These are phyloP conservation scores for Isabelozyma pseudorhagii DNA, from an alignment of 805 yeast species.

Conservation along the genomic window DNA sequence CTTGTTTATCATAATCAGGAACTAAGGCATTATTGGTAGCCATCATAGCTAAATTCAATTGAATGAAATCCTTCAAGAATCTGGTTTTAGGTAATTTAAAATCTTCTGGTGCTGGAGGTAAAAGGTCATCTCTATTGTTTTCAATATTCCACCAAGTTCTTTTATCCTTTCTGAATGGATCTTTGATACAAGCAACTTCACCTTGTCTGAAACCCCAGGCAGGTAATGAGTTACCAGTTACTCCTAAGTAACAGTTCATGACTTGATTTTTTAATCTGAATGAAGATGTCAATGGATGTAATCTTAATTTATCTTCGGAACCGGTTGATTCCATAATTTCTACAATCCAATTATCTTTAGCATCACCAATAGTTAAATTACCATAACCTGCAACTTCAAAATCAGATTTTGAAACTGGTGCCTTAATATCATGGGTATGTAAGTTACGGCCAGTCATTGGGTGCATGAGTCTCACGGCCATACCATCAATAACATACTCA, in stretches of 20 bases:
- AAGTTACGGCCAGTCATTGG: constrained; percentile 60
- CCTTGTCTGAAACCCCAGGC: constrained; percentile 98
- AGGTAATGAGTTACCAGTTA: constrained; percentile 79
- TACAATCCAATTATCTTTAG: constrained; percentile 73
- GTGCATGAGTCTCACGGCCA: constrained; percentile 60
- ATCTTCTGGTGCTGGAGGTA: constrained; percentile 59
- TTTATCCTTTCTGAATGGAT: constrained; percentile 70
- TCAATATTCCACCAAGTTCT: constrained; percentile 90
- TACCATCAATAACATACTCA: constrained; percentile 53
- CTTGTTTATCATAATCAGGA: constrained; percentile 70
- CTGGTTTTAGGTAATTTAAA: constrained; percentile 71
- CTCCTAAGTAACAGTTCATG: constrained; percentile 81
- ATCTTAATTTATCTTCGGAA: constrained; percentile 45
- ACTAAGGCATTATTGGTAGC: constrained; percentile 79
- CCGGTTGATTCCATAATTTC: constrained; percentile 64
- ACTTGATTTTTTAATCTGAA: constrained; percentile 69
- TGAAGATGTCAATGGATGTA: constrained; percentile 83
- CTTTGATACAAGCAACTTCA: constrained; percentile 79
- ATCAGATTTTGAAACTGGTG: constrained; percentile 54
- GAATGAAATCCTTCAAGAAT: constrained; percentile 67
- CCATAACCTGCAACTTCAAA: constrained; percentile 77
- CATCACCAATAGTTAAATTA: constrained; percentile 59
- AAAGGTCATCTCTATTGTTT: constrained; percentile 55
- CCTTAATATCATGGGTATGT: constrained; percentile 67
- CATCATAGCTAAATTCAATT: constrained; percentile 76